Conservation (phyloP, 2,329 filamentous ascomycete species). For the Emmonsiellopsis sp. region DNA sequence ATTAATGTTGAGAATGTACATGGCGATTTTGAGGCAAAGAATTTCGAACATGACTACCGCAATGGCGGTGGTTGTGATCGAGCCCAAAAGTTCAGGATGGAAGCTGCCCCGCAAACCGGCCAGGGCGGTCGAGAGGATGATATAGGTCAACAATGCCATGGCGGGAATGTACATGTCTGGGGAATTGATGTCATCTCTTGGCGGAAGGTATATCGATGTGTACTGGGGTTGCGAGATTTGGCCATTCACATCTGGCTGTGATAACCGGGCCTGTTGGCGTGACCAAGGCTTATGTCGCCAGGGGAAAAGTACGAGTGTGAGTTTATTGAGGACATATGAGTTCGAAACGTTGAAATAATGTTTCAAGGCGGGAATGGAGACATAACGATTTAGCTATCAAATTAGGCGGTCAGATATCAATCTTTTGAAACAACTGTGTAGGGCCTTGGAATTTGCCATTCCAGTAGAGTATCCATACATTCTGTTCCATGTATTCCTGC, state of each 20-base stretch:
- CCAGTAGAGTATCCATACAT: constrained; percentile 48
- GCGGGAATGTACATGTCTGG: constrained; percentile 99
- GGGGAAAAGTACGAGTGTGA: constrained; percentile 88
- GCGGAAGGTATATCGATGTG: constrained; percentile 64
- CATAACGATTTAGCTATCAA: constrained; percentile 63
- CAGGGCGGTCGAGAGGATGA: constrained; percentile 82
- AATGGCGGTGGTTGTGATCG: constrained; percentile 76
- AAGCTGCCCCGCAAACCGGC: constrained; percentile 86
- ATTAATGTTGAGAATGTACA: constrained; percentile 86
- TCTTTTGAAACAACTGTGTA: neutral
- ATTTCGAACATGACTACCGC: constrained; percentile 82
- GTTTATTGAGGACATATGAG: constrained; percentile 88
- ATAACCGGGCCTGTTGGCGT: constrained; percentile 61
- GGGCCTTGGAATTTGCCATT: neutral
- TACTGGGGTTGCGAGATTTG: constrained; percentile 52
- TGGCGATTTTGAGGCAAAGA: constrained; percentile 79
- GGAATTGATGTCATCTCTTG: constrained; percentile 90
- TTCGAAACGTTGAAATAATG: constrained; percentile 99
- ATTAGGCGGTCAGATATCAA: neutral
- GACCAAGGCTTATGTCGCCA: constrained; percentile 98
- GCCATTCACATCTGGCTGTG: constrained; percentile 42
- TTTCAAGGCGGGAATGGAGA: constrained; percentile 87
- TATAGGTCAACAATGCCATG: constrained; percentile 97
- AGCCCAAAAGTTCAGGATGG: constrained; percentile 84
- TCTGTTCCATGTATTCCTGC: constrained; percentile 91